phyloP scores from a whole-genome alignment of 2,329 filamentous ascomycete species.

The Hymenoscyphus infarciens region DNA sequence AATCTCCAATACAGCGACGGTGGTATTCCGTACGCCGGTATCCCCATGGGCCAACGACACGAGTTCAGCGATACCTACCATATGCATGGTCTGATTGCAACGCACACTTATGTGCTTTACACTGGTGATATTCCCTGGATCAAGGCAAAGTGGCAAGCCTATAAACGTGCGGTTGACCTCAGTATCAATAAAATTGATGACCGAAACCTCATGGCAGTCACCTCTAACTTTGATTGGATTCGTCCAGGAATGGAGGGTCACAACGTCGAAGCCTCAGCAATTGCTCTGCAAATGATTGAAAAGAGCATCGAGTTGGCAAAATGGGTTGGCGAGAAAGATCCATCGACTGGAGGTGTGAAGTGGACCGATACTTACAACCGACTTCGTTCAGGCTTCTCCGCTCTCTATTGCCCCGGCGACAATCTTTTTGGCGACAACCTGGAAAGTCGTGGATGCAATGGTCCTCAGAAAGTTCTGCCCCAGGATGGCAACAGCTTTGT shows the following conservation, averaged over 20 bases:
- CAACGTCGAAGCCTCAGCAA: slow-evolving; percentile 33
- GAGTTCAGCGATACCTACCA: slow-evolving; percentile 55
- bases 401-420: slow-evolving; percentile 37
- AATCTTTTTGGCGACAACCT: slow-evolving; percentile 50
- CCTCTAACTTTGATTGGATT: slow-evolving; percentile 31
- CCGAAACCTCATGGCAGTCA: slow-evolving; percentile 36
- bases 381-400: slow-evolving; percentile 22
- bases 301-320: slow-evolving; percentile 44
- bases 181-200: slow-evolving; percentile 44
- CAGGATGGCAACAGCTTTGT: slow-evolving; percentile 59
- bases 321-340: slow-evolving; percentile 36
- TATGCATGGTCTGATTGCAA: slow-evolving; percentile 55
- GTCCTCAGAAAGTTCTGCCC: slow-evolving; percentile 52
- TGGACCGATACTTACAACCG: slow-evolving; percentile 21
- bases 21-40: slow-evolving; percentile 48
- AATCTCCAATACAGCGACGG: slow-evolving; percentile 39
- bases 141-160: slow-evolving; percentile 45
- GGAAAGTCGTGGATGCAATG: slow-evolving; percentile 39
- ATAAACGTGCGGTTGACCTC: slow-evolving; percentile 44
- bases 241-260: slow-evolving; percentile 33
- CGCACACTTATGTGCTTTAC: slow-evolving; percentile 55
- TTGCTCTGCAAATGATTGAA: slow-evolving; percentile 28
- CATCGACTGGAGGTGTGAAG: slow-evolving; percentile 7
- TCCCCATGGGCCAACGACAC: slow-evolving; percentile 42
- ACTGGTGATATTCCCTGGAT: slow-evolving; percentile 53